Evolutionary conservation across 1,284 basidiomycete genomes (phyloP), one percentile per base, ranked within the genome.

Genomic region (Porogramme epimiltina): DNA sequence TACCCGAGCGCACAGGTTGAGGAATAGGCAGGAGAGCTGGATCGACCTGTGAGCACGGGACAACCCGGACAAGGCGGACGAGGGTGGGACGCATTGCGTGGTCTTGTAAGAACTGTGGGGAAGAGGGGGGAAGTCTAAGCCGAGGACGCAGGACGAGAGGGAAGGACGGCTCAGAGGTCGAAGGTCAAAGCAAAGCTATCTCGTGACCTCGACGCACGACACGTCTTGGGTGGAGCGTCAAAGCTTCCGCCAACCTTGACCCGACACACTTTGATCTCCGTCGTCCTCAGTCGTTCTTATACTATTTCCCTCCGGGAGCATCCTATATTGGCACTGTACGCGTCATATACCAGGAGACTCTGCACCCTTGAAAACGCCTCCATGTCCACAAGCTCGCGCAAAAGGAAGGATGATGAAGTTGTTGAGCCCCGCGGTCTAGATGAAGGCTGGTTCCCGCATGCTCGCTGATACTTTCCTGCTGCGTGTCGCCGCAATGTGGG

Each of bases 21-120:
- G 63, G 62, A 3, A 63, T 31, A 10, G 65, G 51, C 56, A 69
- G 43, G 56, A 69, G 45, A 55, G 65, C 34, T 34, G 34, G 44
- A 60, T 59, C 58, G 5, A 69, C 63, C 25, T 66, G 60, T 23
- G 66, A 66, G 40, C 71, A 73, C 25, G 73, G 71, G 11, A 81
- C 54, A 38, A 80, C 61, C 4, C 75, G 74, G 24, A 76, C 70
- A 6, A 79, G 64, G 31, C 74, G 63, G 1, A 65, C 57, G n/a
- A 69, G 41, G 11, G 72, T 66, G 3, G 68, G 63, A 23, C 61
- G 69, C 73, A 75, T 75, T 38, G 3, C 19, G 41, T 5, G 6
- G n/a, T 6, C 16, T n/a, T 31, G 28, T 8, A 33, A 34, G 18
- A 44, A 36, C n/a, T n/a, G 19, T 33, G n/a, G 34, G 15, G 9